Evolutionary conservation across 306 rosid species (phyloP), one percentile per base, ranked within the genome.

Genomic region (Betula pendula): DNA sequence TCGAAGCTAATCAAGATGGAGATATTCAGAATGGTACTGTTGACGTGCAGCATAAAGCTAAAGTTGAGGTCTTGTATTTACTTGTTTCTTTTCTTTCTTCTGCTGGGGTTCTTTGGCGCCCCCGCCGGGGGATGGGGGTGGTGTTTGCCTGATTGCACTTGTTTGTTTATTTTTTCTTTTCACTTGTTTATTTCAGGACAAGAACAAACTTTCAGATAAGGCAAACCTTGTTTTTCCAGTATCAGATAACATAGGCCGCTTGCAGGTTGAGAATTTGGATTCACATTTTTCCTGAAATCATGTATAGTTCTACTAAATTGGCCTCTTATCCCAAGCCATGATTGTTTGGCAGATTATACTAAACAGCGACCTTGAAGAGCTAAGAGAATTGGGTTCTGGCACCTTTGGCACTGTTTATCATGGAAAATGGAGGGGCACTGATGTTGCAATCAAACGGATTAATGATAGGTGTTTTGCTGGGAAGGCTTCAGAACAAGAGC

Each of bases 371-470:
- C 96, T 94, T 75, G 98, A 94, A 87, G 96, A 94, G 87, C 77
- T 89, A 48, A 86, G 82, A 80, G 96, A 92, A 81, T 77, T 92
- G 42, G 97, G 97, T 63, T 92, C 96, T 44, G 97, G 96, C 47
- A 92, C 97, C 66, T 92, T 90, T 85, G 97, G 96, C 74, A 90
- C 98, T 8, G 98, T 94, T 50, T 92, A 90, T 80, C 97, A 94
- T 85, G 98, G 95, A 70, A 94, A 94, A 79, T 94, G 98, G 98
- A 90, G 91, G 87, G 98, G 98, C 50, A 89, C 90, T 44, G 97
- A 94, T 71, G 97, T 94, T 17, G 98, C 98, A 81, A 94, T 94
- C 66, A 94, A 94, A 80, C 84, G 96, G 84, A 88, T 94, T 71
- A 94, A 90, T 72, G 97, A 92, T 75, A 86, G 97, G 77, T 94